Conservation (phyloP, 1,284 basidiomycete genomes). For the Schizopora paradoxa region DNA sequence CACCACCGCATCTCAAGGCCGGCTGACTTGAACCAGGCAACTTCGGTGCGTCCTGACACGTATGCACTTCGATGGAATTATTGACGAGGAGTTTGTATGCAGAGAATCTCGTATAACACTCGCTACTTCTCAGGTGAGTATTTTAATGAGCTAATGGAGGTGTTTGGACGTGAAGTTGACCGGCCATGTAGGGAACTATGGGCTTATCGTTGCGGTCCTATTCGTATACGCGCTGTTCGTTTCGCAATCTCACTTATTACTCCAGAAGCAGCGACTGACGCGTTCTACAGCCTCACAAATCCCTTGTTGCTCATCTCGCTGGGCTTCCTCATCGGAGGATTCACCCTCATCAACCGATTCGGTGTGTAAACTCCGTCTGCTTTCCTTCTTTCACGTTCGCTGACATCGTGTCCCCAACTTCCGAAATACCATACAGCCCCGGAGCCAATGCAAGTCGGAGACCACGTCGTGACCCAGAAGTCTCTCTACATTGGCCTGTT, state of each 20-base stretch:
- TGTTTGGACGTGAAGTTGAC: slow-evolving; percentile 1
- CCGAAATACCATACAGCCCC: slow-evolving; percentile 40
- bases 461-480: slow-evolving; percentile 77
- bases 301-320: slow-evolving; percentile 78
- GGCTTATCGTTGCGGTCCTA: slow-evolving; percentile 74
- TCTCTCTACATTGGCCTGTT: slow-evolving; percentile 76
- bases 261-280: not conserved
- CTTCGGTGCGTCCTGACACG: slow-evolving; percentile 44
- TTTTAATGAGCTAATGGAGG: not conserved
- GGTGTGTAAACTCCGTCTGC: slow-evolving; percentile 48
- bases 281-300: slow-evolving; percentile 62
- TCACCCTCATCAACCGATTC: slow-evolving; percentile 84
- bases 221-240: slow-evolving; percentile 88
- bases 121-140: slow-evolving; percentile 78
- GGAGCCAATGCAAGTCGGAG: slow-evolving; percentile 77
- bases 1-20: slow-evolving; percentile 81
- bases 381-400: not conserved
- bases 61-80: not conserved
- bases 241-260: not conserved
- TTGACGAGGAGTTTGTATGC: slow-evolving; percentile 15
- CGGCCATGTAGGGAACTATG: slow-evolving; percentile 69
- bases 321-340: slow-evolving; percentile 88
- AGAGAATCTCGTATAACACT: slow-evolving; percentile 94
- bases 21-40: slow-evolving; percentile 65
- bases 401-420: slow-evolving; percentile 4